Percentiles rank a stretch among this genome's conserved stretches.
Evolutionary conservation across 2,329 filamentous ascomycete genomes (phyloP).

Genomic region (Aspergillus sp.): DNA sequence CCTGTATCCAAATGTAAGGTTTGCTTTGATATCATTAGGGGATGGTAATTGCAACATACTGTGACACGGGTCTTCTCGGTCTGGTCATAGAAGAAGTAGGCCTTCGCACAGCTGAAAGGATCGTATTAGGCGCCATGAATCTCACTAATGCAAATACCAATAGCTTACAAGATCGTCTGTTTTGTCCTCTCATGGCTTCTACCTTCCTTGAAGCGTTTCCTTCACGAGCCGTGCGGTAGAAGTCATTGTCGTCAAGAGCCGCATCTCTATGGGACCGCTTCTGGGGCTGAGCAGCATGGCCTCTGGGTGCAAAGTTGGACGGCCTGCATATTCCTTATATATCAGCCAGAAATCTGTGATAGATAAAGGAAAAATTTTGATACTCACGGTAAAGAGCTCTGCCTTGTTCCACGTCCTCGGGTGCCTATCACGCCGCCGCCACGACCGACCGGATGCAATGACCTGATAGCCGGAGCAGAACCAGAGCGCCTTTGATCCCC

Average conservation of each 20-base stretch:
- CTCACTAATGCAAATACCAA: no score
- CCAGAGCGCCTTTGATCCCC: slow-evolving; percentile 7
- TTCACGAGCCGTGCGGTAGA: background rate
- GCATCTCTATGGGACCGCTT: slow-evolving; percentile 19
- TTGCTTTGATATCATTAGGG: background rate
- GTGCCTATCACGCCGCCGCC: slow-evolving; percentile 30
- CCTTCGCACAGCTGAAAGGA: background rate
- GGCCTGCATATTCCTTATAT: background rate
- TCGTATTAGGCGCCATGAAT: background rate
- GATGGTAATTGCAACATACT: background rate
- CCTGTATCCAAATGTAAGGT: slow-evolving; percentile 1
- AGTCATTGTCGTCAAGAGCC: slow-evolving; percentile 23
- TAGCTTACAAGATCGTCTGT: slow-evolving; percentile 5
- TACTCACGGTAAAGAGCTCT: background rate
- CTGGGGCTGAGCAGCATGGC: slow-evolving; percentile 4
- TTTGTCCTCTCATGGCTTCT: background rate
- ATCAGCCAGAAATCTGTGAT: background rate
- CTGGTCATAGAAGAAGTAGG: background rate
- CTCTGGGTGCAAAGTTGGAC: slow-evolving; percentile 3
- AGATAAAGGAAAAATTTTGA: background rate
- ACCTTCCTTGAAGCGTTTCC: background rate
- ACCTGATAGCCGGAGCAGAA: slow-evolving; percentile 1
- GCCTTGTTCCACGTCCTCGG: slow-evolving; percentile 17
- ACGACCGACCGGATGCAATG: slow-evolving; percentile 17
- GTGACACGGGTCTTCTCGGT: background rate